phyloP scores from a whole-genome alignment of 1,139 yeast genomes.

The Debaryomyces udenii region DNA sequence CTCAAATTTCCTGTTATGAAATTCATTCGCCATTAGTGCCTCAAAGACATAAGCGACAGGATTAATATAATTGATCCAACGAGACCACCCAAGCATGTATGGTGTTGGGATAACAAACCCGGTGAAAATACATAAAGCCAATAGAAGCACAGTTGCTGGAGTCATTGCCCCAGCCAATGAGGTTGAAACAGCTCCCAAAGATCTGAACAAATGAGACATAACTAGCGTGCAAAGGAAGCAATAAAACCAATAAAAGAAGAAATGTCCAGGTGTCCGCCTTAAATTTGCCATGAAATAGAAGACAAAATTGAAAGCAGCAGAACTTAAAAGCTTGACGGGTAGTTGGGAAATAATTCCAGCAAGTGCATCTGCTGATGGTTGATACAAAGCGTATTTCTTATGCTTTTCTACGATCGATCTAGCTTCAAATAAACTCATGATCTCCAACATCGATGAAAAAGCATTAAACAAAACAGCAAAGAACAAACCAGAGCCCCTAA shows the following conservation, averaged over 20 bases:
- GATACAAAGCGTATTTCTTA: slow-evolving; percentile 70
- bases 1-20: slow-evolving; percentile 43
- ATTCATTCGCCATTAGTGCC: slow-evolving; percentile 67
- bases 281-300: slow-evolving; percentile 71
- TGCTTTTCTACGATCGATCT: slow-evolving; percentile 74
- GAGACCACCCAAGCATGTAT: slow-evolving; percentile 74
- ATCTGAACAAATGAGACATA: slow-evolving; percentile 74
- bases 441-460: slow-evolving; percentile 72
- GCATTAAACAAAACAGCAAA: slow-evolving; percentile 67
- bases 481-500: slow-evolving; percentile 72
- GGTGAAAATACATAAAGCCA: slow-evolving; percentile 66
- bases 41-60: slow-evolving; percentile 75
- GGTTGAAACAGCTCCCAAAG: slow-evolving; percentile 66
- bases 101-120: slow-evolving; percentile 75
- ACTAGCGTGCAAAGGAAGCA: slow-evolving; percentile 56
- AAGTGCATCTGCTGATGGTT: slow-evolving; percentile 75
- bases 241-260: slow-evolving; percentile 66
- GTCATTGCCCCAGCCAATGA: slow-evolving; percentile 71
- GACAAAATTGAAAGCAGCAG: slow-evolving; percentile 29
- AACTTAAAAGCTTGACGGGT: slow-evolving; percentile 53
- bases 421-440: slow-evolving; percentile 53
- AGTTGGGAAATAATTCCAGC: slow-evolving; percentile 69
- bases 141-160: slow-evolving; percentile 65
- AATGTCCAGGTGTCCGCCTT: slow-evolving; percentile 65
- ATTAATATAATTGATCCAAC: slow-evolving; percentile 76